Conservation (phyloP, 2,329 filamentous ascomycete genomes). For the Triangularia verruculosa region DNA sequence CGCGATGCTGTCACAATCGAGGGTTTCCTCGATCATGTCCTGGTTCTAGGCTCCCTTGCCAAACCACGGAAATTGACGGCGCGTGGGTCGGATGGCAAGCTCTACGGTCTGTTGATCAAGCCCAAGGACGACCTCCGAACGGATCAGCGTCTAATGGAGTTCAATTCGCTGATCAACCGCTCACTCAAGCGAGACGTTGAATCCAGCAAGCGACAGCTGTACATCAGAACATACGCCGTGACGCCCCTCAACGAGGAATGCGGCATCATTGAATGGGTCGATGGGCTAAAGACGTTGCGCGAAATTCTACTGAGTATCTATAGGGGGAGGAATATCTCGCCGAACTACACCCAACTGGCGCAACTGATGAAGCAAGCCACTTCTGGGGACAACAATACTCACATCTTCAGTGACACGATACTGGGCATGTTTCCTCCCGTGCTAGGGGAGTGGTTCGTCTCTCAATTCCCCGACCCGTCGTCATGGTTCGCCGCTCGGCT, state of each 20-base stretch:
- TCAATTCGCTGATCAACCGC: constrained; percentile 96
- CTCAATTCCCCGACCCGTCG: constrained; percentile 89
- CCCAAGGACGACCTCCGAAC: constrained; percentile 97
- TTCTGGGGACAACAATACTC: constrained; percentile 56
- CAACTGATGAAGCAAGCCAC: constrained; percentile 62
- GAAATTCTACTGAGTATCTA: constrained; percentile 84
- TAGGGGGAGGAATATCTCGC: constrained; percentile 66
- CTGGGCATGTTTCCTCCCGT: constrained; percentile 69
- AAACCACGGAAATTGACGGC: constrained; percentile 88
- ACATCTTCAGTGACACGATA: constrained; percentile 67
- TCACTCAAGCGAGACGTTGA: constrained; percentile 89
- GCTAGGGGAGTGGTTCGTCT: constrained; percentile 91
- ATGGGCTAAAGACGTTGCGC: constrained; percentile 88
- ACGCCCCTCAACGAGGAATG: constrained; percentile 97
- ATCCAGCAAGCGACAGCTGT: constrained; percentile 82
- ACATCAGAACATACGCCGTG: constrained; percentile 96
- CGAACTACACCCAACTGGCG: constrained; percentile 67
- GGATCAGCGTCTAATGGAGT: constrained; percentile 98
- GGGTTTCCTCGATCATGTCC: constrained; percentile 79
- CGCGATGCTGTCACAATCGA: constrained; percentile 80
- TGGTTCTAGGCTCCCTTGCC: constrained; percentile 86
- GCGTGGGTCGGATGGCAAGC: constrained; percentile 81
- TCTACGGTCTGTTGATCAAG: constrained; percentile 90
- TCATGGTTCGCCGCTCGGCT: constrained; percentile 88
- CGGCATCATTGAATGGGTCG: constrained; percentile 97